Evolutionary conservation across 345 rosid genomes (phyloP).

Genomic region (Bretschneidera sinensis): DNA sequence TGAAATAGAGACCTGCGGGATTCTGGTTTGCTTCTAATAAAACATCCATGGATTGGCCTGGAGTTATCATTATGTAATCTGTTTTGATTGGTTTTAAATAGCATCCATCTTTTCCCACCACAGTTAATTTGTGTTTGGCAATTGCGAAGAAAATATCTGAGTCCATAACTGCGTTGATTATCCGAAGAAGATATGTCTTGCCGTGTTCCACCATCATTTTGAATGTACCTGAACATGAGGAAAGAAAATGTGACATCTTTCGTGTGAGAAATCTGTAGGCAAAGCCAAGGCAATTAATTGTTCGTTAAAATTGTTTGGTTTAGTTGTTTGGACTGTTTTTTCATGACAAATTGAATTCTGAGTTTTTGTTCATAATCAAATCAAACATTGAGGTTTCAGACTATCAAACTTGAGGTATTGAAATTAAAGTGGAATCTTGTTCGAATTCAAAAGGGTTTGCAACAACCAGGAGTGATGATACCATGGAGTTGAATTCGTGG

Average conservation of each 20-base stretch:
- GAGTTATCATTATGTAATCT: slow-evolving; percentile 39
- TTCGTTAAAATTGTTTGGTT: slow-evolving; percentile 15
- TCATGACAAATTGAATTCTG: no score
- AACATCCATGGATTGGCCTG: slow-evolving; percentile 55
- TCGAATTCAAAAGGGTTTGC: no score
- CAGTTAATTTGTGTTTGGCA: slow-evolving; percentile 35
- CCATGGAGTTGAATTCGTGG: no score
- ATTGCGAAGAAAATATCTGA: slow-evolving; percentile 32
- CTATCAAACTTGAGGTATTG: no score
- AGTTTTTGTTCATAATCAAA: no score
- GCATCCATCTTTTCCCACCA: slow-evolving; percentile 39
- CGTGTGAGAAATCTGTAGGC: not conserved
- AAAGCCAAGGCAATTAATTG: not conserved
- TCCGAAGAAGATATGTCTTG: slow-evolving; percentile 39
- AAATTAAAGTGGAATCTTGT: no score
- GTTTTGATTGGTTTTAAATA: slow-evolving; percentile 41
- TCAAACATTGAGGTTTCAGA: no score
- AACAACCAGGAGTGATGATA: no score
- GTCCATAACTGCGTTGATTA: slow-evolving; percentile 29
- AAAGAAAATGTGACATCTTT: not conserved
- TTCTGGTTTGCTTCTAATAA: slow-evolving; percentile 41
- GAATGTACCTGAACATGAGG: slow-evolving; percentile 29
- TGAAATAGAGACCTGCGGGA: slow-evolving; percentile 33
- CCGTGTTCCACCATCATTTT: slow-evolving; percentile 27
- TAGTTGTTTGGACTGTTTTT: no score